Evolutionary conservation across 2,329 filamentous ascomycete species (phyloP).

Genomic region (Trichoderma gracile): DNA sequence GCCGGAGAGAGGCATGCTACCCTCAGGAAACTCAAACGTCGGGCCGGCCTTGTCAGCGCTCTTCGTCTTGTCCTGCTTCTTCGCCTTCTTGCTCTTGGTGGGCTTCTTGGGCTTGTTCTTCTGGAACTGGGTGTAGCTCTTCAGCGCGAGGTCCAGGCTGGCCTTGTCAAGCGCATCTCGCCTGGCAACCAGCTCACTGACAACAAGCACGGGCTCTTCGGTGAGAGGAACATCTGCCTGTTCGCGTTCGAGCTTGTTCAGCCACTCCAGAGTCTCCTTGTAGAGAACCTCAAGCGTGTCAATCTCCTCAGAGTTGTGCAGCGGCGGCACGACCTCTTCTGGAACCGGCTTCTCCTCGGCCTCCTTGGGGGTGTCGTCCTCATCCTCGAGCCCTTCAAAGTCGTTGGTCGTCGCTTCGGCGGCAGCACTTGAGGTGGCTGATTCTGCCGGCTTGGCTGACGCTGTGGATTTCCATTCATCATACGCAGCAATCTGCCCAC

Average conservation of each 20-base stretch:
- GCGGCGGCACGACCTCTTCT: conserved; percentile 58
- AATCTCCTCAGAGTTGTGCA: conserved; percentile 75
- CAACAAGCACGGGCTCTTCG: conserved; percentile 73
- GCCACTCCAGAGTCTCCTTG: conserved; percentile 68
- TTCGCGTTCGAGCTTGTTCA: conserved; percentile 67
- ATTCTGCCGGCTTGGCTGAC: conserved; percentile 44
- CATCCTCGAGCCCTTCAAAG: conserved; percentile 79
- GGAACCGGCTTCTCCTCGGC: conserved; percentile 49
- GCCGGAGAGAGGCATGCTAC: conserved; percentile 41
- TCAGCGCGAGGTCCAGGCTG: conserved; percentile 69
- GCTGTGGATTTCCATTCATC: conserved; percentile 61
- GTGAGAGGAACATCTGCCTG: conserved; percentile 70
- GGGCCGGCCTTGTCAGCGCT: conserved; percentile 40
- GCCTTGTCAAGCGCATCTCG: conserved; percentile 70
- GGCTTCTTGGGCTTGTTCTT: conserved; percentile 50
- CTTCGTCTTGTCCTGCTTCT: conserved; percentile 42
- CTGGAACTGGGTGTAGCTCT: conserved; percentile 57
- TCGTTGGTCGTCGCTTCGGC: conserved; percentile 54
- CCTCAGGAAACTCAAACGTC: conserved; percentile 44
- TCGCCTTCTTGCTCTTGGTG: conserved; percentile 45
- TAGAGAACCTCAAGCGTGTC: conserved; percentile 62
- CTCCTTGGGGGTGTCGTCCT: conserved; percentile 49
- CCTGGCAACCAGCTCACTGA: conserved; percentile 70
- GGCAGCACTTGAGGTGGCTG: conserved; percentile 47
- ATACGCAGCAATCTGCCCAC: conserved; percentile 67